These are phyloP conservation scores for Ustilago shanxiensis DNA, from an alignment of 1,284 basidiomycete species.

Conservation along the genomic window DNA sequence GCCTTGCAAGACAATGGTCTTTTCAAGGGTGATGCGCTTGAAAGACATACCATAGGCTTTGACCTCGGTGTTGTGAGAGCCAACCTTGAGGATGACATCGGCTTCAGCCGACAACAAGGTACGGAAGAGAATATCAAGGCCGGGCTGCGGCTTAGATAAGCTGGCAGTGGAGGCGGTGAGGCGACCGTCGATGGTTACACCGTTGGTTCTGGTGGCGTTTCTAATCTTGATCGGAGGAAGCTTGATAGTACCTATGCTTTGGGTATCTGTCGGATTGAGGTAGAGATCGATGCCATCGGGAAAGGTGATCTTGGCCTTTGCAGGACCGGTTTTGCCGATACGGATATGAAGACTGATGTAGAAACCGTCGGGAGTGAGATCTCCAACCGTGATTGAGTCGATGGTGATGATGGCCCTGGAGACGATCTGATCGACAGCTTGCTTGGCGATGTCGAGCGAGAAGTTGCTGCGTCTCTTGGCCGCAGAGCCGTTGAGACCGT, in stretches of 20 bases:
- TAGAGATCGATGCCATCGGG: constrained; percentile 48
- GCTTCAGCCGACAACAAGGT: constrained; percentile 23
- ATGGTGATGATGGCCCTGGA: constrained; percentile 35
- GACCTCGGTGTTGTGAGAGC: constrained; percentile 38
- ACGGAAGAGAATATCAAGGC: constrained; percentile 34
- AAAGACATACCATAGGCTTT: constrained; percentile 61
- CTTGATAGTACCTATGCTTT: constrained; percentile 26
- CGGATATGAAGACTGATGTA: constrained; percentile 28
- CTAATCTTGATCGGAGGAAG: constrained; percentile 39
- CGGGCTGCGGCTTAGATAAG: background rate
- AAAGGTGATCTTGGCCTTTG: constrained; percentile 54
- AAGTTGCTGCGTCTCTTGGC: constrained; percentile 15
- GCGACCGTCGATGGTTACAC: constrained; percentile 27
- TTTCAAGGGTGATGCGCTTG: constrained; percentile 46
- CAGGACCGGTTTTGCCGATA: constrained; percentile 42
- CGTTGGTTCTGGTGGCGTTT: constrained; percentile 24
- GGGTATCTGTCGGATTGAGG: constrained; percentile 22
- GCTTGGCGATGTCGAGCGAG: constrained; percentile 38
- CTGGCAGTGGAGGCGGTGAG: background rate
- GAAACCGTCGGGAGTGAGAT: constrained; percentile 32
- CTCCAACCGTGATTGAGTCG: constrained; percentile 28
- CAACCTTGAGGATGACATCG: constrained; percentile 18
- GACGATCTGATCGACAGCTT: constrained; percentile 45
- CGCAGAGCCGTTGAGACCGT: background rate
- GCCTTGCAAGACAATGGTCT: constrained; percentile 44